Evolutionary conservation across 306 rosid genomes (phyloP), one percentile per base, ranked within the genome.

Genomic region (Quercus rubra): DNA sequence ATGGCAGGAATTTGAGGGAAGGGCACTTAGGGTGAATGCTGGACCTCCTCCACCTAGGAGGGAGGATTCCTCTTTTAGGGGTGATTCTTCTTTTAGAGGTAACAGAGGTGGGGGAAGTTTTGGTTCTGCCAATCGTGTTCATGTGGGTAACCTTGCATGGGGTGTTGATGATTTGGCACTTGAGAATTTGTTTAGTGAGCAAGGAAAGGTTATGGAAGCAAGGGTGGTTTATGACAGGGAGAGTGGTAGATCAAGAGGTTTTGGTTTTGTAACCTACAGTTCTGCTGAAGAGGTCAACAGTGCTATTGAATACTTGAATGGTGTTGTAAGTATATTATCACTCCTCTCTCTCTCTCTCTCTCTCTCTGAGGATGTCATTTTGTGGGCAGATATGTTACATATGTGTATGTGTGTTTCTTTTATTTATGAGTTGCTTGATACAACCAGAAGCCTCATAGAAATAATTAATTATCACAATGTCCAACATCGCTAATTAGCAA

Each of bases 191-290:
- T 95, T 95, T 75, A 76, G 90, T 0, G 97, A 84, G 85, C 89
- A 85, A 62, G 99, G 99, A 63, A 85, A 76, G 75, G 99, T 95
- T 75, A 25, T 95, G 85, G 97, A 95, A 56, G 99, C 99, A 20
- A 93, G 82, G 87, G 99, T 95, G 5, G 86, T 95, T 80, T 93
- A 81, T 77, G 99, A 95, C 74, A 90, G 97, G 85, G 99, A 95
- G n/a, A 95, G 91, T 88, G 99, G 99, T 52, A 88, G 92, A 76
- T 95, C 99, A 30, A 95, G 91, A 83, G 99, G 99, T 31, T 95
- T 95, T 68, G 97, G 99, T 71, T 95, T 95, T 83, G 96, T 95
- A 77, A 93, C 99, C 49, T 93, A 73, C 77, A 61, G 84, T 74
- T 84, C 89, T 51, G 79, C 94, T 6, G 89, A 88, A 27, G 98